Evolutionary conservation across 805 yeast species (phyloP).

Genomic region (Wickerhamomyces strasburgensis): DNA sequence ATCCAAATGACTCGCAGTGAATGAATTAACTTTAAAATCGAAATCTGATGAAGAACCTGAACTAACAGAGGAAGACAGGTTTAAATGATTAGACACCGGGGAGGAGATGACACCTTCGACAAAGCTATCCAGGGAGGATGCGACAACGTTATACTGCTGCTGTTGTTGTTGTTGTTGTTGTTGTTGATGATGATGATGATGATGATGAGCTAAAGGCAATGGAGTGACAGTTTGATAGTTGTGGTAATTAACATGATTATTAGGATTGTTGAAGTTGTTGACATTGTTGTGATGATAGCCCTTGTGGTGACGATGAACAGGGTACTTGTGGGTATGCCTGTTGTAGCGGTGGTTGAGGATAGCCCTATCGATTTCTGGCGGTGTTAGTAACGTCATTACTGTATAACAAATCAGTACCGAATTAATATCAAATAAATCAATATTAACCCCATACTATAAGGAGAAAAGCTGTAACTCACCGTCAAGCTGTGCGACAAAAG

Average conservation of each 20-base stretch:
- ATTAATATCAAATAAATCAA: no score
- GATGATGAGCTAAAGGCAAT: constrained; percentile 2
- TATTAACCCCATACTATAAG: background rate
- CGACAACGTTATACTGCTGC: constrained; percentile 8
- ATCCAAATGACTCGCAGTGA: background rate
- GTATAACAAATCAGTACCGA: no score
- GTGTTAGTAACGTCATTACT: constrained; percentile 9
- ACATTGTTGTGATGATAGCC: background rate
- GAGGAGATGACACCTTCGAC: constrained; percentile 14
- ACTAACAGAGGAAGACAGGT: constrained; percentile 22
- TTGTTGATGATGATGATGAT: constrained; percentile 1
- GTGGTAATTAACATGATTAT: background rate
- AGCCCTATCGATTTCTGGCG: constrained; percentile 21
- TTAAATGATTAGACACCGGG: constrained; percentile 5
- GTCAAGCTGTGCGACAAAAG: constrained; percentile 17
- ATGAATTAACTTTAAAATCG: constrained; percentile 2
- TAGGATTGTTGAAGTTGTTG: background rate
- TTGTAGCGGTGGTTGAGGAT: constrained; percentile 22
- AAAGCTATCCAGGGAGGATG: constrained; percentile 20
- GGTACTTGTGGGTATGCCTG: constrained; percentile 11
- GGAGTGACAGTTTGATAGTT: background rate
- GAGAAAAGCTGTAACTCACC: constrained; percentile 8
- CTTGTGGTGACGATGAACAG: constrained; percentile 1
- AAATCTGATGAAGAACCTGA: constrained; percentile 19
- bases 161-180: constrained; percentile 1